Conservation (phyloP, 202 grass and related monocot species). For the Digitaria exilis region DNA sequence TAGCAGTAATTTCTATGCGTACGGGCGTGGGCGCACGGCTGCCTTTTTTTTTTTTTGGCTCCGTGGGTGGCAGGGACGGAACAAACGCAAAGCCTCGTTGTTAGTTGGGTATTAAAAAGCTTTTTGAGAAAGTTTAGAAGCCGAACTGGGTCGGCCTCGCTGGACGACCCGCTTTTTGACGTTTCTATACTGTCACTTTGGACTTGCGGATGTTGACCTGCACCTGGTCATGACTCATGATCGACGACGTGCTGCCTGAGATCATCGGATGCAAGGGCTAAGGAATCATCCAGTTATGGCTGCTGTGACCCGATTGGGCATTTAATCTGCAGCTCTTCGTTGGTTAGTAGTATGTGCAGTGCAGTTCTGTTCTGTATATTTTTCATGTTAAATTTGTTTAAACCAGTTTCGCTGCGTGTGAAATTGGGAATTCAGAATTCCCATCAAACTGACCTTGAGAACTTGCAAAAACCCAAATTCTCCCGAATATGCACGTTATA, state of each 20-base stretch:
- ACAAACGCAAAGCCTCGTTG: conserved; percentile 12
- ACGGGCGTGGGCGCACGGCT: not conserved
- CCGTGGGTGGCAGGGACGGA: conserved; percentile 4
- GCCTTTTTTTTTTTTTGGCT: not conserved
- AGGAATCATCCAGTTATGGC: not conserved
- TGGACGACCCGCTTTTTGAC: conserved; percentile 32
- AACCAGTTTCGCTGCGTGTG: too few species aligned
- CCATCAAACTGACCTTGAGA: not conserved
- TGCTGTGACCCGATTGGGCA: not conserved
- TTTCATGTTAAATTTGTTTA: too few species aligned
- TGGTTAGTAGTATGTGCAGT: not conserved
- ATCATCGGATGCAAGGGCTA: not conserved
- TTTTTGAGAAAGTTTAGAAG: not conserved
- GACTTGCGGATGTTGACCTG: not conserved
- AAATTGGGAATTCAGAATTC: not conserved
- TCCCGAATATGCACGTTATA: not conserved
- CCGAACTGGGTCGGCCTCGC: conserved; percentile 3
- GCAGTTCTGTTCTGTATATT: not conserved
- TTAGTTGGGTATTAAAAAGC: conserved; percentile 25
- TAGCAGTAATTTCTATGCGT: conserved; percentile 21
- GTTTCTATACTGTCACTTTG: conserved; percentile 18
- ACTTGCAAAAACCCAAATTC: not conserved
- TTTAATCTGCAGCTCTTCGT: not conserved
- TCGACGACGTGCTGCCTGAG: not conserved
- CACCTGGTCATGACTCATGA: too few species aligned